These are phyloP conservation scores for Stagonosporopsis vannaccii DNA, from an alignment of 2,329 filamentous ascomycete genomes.

Conservation along the genomic window DNA sequence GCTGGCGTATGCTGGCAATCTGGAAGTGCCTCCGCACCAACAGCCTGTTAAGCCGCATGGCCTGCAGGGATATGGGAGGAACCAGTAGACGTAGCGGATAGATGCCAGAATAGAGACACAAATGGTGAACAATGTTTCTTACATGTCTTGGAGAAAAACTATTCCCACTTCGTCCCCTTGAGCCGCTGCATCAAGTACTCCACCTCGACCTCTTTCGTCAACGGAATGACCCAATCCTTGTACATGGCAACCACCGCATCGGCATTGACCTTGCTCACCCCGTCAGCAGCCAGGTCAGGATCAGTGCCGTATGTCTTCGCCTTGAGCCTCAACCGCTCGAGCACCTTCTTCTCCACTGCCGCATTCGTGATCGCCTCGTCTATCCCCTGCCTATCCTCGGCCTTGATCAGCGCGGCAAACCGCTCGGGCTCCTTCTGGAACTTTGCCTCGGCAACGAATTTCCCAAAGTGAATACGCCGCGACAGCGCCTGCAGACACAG, in stretches of 20 bases:
- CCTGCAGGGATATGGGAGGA: slow-evolving; percentile 26
- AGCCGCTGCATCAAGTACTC: slow-evolving; percentile 97
- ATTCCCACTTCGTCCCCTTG: slow-evolving; percentile 59
- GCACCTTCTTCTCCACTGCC: slow-evolving; percentile 87
- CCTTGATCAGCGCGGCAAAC: slow-evolving; percentile 84
- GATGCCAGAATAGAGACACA: not conserved
- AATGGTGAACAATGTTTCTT: not conserved
- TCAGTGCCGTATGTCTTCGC: slow-evolving; percentile 93
- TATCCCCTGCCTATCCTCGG: slow-evolving; percentile 79
- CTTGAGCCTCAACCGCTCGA: slow-evolving; percentile 86
- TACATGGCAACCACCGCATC: slow-evolving; percentile 67
- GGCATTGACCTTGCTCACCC: slow-evolving; percentile 83
- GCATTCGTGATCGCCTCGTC: slow-evolving; percentile 89
- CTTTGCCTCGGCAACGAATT: slow-evolving; percentile 97
- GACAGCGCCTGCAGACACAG: slow-evolving; percentile 87
- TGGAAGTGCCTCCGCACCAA: slow-evolving; percentile 36
- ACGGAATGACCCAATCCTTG: slow-evolving; percentile 85
- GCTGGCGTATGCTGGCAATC: slow-evolving; percentile 35
- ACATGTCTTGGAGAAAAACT: slow-evolving; percentile 33
- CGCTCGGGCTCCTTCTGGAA: slow-evolving; percentile 82
- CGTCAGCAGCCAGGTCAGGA: slow-evolving; percentile 68
- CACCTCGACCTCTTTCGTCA: slow-evolving; percentile 98
- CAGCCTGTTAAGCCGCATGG: slow-evolving; percentile 39
- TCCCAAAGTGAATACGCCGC: slow-evolving; percentile 93
- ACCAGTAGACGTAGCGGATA: not conserved